Base-by-base conservation (phyloP, 164 flowering plant species). In the Nymphaea colorata region DNA sequence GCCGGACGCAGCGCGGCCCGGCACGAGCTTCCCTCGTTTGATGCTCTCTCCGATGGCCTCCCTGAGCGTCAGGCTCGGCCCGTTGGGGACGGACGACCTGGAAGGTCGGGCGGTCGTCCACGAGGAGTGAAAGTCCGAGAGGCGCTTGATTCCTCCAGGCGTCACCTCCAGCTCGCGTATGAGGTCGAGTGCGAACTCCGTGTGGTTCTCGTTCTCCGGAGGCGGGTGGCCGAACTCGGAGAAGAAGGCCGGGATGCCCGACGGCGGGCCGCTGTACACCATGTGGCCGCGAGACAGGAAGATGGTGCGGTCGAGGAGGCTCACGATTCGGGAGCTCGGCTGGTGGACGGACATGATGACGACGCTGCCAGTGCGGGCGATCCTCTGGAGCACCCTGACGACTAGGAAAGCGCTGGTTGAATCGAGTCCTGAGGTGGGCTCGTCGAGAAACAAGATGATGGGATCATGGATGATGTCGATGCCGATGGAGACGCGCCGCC, bases 171-270 rank as follows among this genome's bases (percentile, higher is more conserved):
- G 89, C 59, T 91, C 96, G 0, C 91, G 80, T 16, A 93, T 89
- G 43, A 84, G 67, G 63, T 93, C 98, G 3, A 93, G 86, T 2
- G 98, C 89, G 66, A 91, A 91, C 70, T 93, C 98, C 0, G 91
- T 83, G 60, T 78, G 67, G 72, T 93, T 88, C 79, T 93, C 97
- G 59, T 79, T 85, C 14, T 82, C 87, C 0, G 97, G 96, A 4
- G 91, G 85, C 3, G 96, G 91, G 43, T 81, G 82, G 3, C 94
- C 97, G 57, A 89, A 87, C 3, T 86, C 90, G 4, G 84, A 43
- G 70, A 93, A 91, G 76, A 79, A 93, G 0, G 0, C 45, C 0
- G 90, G 88, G 4, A 93, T 72, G 59, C n/a, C 57, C 2, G 79
- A 53, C 0, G 97, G 94, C 0, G 93, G 42, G 4, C 97, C 97